A percentile compares a stretch with the other conserved stretches of the same genome.
phyloP scores from a whole-genome alignment of 1,139 yeast genomes.

The Yamadazyma epiphylla region DNA sequence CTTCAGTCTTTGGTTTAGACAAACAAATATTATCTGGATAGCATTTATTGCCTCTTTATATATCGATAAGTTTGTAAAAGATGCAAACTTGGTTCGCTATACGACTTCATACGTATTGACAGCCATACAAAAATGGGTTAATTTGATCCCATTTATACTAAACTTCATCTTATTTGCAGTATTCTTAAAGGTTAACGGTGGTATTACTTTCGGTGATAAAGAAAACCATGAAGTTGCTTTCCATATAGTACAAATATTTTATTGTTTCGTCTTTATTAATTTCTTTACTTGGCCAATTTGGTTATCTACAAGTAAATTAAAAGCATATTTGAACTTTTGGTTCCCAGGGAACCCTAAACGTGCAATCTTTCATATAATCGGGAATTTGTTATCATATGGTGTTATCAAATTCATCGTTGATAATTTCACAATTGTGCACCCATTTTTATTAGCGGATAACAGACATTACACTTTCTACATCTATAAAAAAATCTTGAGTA shows the following conservation, averaged over 20 bases:
- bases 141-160: slow-evolving; percentile 47
- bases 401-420: slow-evolving; percentile 35
- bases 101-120: slow-evolving; percentile 11
- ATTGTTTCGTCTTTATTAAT: slow-evolving; percentile 62
- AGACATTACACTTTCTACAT: slow-evolving; percentile 90
- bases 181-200: slow-evolving; percentile 65
- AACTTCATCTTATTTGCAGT: slow-evolving; percentile 50
- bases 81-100: slow-evolving; percentile 7
- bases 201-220: slow-evolving; percentile 86
- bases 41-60: slow-evolving; percentile 55
- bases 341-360: too few relatives aligned
- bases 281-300: slow-evolving; percentile 70
- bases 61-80: slow-evolving; percentile 36
- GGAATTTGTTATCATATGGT: background rate
- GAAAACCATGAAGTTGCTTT: slow-evolving; percentile 70
- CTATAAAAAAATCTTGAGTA: slow-evolving; percentile 58
- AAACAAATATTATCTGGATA: slow-evolving; percentile 88
- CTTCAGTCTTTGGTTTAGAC: slow-evolving; percentile 70
- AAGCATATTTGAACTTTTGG: slow-evolving; percentile 31
- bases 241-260: slow-evolving; percentile 79
- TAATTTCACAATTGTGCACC: slow-evolving; percentile 73
- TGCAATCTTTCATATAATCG: background rate
- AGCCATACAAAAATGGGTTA: slow-evolving; percentile 20
- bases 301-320: slow-evolving; percentile 40
- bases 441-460: slow-evolving; percentile 89